phyloP scores from a whole-genome alignment of 2,329 filamentous ascomycete genomes.

The Fusarium scirpi region DNA sequence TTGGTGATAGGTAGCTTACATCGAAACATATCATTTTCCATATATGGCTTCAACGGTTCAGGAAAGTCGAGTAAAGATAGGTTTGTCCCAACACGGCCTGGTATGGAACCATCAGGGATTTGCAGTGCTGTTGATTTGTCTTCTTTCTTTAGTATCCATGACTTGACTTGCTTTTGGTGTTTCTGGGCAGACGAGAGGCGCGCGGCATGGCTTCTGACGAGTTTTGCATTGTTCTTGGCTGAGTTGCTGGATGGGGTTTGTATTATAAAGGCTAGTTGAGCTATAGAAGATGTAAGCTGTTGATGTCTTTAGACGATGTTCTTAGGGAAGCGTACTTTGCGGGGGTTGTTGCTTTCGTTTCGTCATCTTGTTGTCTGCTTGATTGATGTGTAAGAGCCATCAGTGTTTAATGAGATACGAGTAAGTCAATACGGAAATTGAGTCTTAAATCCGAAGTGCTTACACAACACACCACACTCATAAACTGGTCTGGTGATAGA shows the following conservation, averaged over 20 bases:
- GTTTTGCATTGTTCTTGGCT: neutral
- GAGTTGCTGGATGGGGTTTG: neutral
- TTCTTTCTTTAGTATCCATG: conserved; percentile 28
- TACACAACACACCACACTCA: too few species aligned
- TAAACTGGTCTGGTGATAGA: too few species aligned
- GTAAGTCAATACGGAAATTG: neutral
- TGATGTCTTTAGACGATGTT: fast-evolving
- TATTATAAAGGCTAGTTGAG: conserved; percentile 20
- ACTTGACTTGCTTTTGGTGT: neutral
- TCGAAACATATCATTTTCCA: conserved; percentile 29
- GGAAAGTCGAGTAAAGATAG: conserved; percentile 40
- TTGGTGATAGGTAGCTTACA: neutral
- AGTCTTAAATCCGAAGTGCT: neutral
- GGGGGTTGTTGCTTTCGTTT: neutral
- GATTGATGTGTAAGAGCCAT: too few species aligned
- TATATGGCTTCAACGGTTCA: conserved; percentile 35
- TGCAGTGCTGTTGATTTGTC: neutral
- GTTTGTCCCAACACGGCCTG: conserved; percentile 26
- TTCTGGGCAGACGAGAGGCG: neutral
- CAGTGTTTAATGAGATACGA: neutral
- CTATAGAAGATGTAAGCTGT: neutral
- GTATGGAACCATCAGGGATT: conserved; percentile 15
- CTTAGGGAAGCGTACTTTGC: neutral
- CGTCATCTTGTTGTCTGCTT: neutral
- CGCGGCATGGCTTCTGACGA: conserved; percentile 29